These are phyloP conservation scores for Bruguiera sexangula DNA, from an alignment of 345 rosid species.

Conservation along the genomic window DNA sequence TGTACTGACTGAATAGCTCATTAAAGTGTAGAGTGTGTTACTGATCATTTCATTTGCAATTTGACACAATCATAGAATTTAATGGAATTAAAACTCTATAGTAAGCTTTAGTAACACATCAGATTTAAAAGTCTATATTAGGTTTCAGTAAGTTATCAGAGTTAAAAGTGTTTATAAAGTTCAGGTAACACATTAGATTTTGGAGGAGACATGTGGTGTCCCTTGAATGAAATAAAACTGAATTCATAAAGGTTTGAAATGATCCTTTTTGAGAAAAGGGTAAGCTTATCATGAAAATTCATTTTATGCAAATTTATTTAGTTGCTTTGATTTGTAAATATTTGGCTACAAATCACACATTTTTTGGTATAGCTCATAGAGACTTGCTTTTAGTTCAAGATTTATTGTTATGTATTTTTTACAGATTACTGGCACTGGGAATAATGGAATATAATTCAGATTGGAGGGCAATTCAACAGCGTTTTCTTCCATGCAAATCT, in stretches of 20 bases:
- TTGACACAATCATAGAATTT: no score
- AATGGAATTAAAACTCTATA: no score
- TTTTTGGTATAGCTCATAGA: not conserved
- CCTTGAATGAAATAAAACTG: no score
- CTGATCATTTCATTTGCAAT: no score
- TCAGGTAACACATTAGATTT: no score
- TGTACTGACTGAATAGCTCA: not conserved
- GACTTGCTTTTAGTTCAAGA: slow-evolving; percentile 1
- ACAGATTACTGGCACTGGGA: slow-evolving; percentile 84
- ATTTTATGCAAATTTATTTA: not conserved
- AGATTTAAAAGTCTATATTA: no score
- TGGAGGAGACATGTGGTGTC: no score
- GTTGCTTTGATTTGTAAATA: not conserved
- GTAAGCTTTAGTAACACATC: no score
- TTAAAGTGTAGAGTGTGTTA: not conserved
- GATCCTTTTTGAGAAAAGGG: not conserved
- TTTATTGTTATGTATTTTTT: slow-evolving; percentile 16
- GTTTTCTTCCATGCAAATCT: slow-evolving; percentile 95
- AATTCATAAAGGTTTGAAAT: no score
- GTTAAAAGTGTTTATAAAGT: no score
- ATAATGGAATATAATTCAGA: slow-evolving; percentile 84
- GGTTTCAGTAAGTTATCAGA: no score
- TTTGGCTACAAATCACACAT: not conserved
- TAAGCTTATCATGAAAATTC: not conserved
- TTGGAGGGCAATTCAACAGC: slow-evolving; percentile 89